Base-by-base conservation (phyloP, 2,329 filamentous ascomycete species). In the Talaromyces sp. region DNA sequence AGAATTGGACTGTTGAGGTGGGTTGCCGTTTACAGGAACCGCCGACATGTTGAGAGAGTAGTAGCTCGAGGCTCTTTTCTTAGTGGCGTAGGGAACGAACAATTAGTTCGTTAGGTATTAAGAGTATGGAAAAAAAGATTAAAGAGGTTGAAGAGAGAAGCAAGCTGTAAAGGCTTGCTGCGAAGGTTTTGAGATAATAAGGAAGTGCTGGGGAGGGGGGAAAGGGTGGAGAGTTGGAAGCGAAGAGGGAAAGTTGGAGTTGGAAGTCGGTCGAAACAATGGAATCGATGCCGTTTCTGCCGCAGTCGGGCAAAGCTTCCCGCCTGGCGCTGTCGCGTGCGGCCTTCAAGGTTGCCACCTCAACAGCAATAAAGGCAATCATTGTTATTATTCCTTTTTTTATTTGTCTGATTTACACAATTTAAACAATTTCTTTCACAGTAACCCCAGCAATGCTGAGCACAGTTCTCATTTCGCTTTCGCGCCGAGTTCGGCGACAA, bases 1-100 rank as follows among this genome's bases (percentile, higher is more conserved):
- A 63, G 84, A 81, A 79, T 89, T 89, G 68, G 86, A 81, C 69
- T 82, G 81, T 65, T 81, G 78, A 67, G 84, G 80, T 66, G 88
- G 82, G 77, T 88, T 88, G 74, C 86, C 83, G 69, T 85, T 81
- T 64, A 83, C 75, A 66, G 86, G 72, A 58, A 86, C 81, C 75
- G 90, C 83, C 67, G 75, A 71, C 89, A 92, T 89, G 62, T 63
- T 75, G 70, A 60, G 5, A 26, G 24, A n/a, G 5, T 7, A 26
- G 43, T 21, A 50, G 43, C 19, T 49, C 13, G 19, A 13, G 43
- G 24, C 13, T 38, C 14, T 38, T 9, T 13, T 38, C 14, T 38
- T 9, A 17, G 35, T 38, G 35, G 43, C 51, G 31, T 29, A 14
- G 14, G 51, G 43, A 49, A 17, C 35, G 29, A 35, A n/a, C 35